phyloP scores from a whole-genome alignment of 1,139 yeast genomes.

The Geotrichum reessii region DNA sequence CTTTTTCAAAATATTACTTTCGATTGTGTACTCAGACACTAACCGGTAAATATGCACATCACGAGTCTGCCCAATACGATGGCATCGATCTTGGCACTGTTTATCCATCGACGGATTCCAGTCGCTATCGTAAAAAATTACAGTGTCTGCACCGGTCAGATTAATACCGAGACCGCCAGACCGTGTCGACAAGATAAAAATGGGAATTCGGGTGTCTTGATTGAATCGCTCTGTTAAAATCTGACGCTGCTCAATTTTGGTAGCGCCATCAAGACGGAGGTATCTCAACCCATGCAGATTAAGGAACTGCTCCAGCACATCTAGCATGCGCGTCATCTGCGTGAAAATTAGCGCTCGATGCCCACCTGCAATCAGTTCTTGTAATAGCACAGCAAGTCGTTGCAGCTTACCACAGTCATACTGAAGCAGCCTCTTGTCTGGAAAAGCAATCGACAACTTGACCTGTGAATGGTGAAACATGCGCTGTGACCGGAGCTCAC shows the following conservation, averaged over 20 bases:
- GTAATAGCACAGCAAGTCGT: constrained; percentile 66
- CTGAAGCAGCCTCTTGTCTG: constrained; percentile 85
- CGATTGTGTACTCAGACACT: constrained; percentile 94
- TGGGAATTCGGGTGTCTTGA: constrained; percentile 78
- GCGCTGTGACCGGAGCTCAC: constrained; percentile 14
- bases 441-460: constrained; percentile 87
- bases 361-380: constrained; percentile 74
- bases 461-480: constrained; percentile 85
- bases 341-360: constrained; percentile 95
- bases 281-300: constrained; percentile 93
- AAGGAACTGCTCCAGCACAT: constrained; percentile 85
- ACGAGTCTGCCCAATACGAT: constrained; percentile 95
- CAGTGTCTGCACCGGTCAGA: constrained; percentile 97
- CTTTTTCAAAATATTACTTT: constrained; percentile 85
- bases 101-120: constrained; percentile 99
- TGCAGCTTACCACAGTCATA: constrained; percentile 97
- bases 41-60: constrained; percentile 96
- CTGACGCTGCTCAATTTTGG: constrained; percentile 95
- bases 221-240: constrained; percentile 88
- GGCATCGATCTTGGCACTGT: constrained; percentile 98
- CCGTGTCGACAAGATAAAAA: constrained; percentile 87
- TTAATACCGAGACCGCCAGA: constrained; percentile 98
- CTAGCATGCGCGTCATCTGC: constrained; percentile 96
- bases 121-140: constrained; percentile 96
- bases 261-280: constrained; percentile 94